Evolutionary conservation across 176 grass and related monocot genomes (phyloP), one percentile per base, ranked within the genome.

Genomic region (Chrysopogon serrulatus): DNA sequence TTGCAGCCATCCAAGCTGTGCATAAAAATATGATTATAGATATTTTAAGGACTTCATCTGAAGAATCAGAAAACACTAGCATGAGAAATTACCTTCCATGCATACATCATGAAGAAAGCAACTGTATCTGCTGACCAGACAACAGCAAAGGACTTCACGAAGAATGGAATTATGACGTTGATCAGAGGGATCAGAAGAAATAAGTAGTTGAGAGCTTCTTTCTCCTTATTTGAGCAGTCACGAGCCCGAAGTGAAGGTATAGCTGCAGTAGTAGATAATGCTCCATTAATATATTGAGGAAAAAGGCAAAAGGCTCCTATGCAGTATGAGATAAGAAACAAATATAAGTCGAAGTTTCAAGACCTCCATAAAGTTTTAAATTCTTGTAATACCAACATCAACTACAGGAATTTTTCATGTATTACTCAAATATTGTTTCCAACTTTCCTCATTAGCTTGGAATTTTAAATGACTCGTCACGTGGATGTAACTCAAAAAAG

Each of bases 151-250:
- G 96, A 98, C 84, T 93, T 98, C 72, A 90, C 80, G 10, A 98
- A 90, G 86, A 98, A 95, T 18, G 96, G 96, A 78, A 98, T 95
- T 8, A 87, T 27, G 26, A 98, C 83, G 32, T 98, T 98, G 77
- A 98, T 84, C 8, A 98, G 80, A 72, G 96, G 96, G 33, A 95
- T 75, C 26, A 98, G 45, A 75, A 98, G 87, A 84, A 98, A 98
- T 41, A 98, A 92, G 74, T 98, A 98, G 65, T 98, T 98, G 44
- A 98, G 96, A 78, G 93, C 96, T 86, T 95, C 96, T 93, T 98
- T 98, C 93, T 98, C 96, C 78, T 95, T 98, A 51, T 92, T 95
- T 47, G 96, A 93, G 82, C 96, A 98, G 77, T 98, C 96, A 78
- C 96, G 86, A 10, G 93, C 96, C 19, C 96, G 82, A 73, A 98